phyloP scores from a whole-genome alignment of 345 rosid genomes.

The Citrus unshiu region DNA sequence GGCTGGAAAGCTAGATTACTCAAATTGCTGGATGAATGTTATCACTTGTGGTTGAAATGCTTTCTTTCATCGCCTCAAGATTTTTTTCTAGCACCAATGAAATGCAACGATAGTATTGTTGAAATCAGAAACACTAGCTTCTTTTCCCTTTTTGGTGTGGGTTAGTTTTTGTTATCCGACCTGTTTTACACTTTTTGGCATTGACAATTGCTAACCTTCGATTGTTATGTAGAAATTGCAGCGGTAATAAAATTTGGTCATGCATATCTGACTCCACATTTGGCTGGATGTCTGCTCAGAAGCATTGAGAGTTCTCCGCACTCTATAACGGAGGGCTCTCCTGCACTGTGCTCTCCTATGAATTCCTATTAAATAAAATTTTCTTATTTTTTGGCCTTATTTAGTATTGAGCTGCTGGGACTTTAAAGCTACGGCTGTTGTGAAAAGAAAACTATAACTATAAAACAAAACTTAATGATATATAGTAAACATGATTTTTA shows the following conservation, averaged over 20 bases:
- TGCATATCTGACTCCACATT: background rate
- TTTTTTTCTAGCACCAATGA: background rate
- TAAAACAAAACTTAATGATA: too few relatives aligned
- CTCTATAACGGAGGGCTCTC: background rate
- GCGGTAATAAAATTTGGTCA: background rate
- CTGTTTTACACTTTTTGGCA: background rate
- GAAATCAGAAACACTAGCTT: background rate
- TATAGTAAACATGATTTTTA: too few relatives aligned
- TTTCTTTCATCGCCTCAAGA: background rate
- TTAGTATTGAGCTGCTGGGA: too few relatives aligned
- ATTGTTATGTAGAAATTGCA: background rate
- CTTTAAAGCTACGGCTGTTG: rapidly evolving
- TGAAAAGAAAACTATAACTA: too few relatives aligned
- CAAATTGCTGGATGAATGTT: background rate
- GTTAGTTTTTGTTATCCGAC: background rate
- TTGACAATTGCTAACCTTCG: background rate
- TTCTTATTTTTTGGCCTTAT: too few relatives aligned
- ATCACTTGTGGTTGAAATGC: background rate
- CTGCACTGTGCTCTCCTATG: background rate
- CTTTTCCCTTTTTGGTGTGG: background rate
- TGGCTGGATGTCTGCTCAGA: background rate
- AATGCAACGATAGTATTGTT: background rate
- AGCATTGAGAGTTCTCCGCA: background rate
- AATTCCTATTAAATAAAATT: background rate
- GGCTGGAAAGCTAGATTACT: background rate